A percentile compares a stretch with the other conserved stretches of the same genome.
Conservation (phyloP, 2,329 filamentous ascomycete species). For the Phyllachora maydis region DNA sequence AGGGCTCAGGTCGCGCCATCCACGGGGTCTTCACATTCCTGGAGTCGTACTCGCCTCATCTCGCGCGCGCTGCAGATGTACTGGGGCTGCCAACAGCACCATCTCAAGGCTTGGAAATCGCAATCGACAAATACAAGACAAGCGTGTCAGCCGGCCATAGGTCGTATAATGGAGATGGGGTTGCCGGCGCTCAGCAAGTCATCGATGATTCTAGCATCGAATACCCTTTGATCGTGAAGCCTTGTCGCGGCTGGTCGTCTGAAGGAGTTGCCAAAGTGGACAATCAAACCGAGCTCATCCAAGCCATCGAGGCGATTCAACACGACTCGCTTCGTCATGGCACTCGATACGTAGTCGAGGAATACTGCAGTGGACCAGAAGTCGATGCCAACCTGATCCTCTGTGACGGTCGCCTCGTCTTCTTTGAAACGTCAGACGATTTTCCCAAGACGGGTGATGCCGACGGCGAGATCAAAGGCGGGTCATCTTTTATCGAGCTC, state of each 20-base stretch:
- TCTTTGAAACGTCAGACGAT: constrained; percentile 10
- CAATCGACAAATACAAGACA: background rate
- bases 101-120: background rate
- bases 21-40: background rate
- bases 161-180: no score
- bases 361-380: constrained; percentile 10
- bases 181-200: background rate
- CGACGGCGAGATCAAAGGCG: no score
- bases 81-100: background rate
- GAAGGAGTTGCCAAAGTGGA: background rate
- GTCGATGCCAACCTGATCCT: constrained; percentile 11
- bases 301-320: background rate
- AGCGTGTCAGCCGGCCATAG: background rate
- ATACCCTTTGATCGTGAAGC: background rate
- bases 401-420: constrained; percentile 9
- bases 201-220: background rate
- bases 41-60: background rate
- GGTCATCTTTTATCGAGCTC: constrained; percentile 1
- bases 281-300: no score
- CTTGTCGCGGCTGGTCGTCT: background rate
- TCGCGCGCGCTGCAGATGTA: background rate
- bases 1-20: background rate
- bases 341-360: constrained; percentile 7
- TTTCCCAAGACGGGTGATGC: constrained; percentile 6
- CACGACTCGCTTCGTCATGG: background rate